Evolutionary conservation across 2,329 filamentous ascomycete genomes (phyloP).

Genomic region (Lecanicillium sp.): DNA sequence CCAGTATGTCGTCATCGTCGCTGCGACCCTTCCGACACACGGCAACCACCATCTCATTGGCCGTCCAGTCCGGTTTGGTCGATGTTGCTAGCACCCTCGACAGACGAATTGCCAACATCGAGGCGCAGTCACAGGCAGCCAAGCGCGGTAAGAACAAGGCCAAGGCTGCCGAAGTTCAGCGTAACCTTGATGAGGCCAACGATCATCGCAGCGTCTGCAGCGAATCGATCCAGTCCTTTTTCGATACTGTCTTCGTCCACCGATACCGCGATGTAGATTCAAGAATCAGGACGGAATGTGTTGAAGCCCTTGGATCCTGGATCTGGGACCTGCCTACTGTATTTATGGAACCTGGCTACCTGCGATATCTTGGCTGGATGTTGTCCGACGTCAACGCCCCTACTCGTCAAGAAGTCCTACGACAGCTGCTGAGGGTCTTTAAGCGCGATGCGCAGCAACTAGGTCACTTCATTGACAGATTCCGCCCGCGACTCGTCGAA

Average conservation of each 20-base stretch:
- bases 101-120: constrained; percentile 64
- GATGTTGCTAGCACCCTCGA: constrained; percentile 64
- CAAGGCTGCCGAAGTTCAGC: constrained; percentile 65
- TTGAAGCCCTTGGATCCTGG: constrained; percentile 81
- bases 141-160: constrained; percentile 68
- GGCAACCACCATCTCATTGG: constrained; percentile 74
- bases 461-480: constrained; percentile 88
- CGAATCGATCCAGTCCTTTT: constrained; percentile 71
- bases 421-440: constrained; percentile 73
- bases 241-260: constrained; percentile 90
- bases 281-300: constrained; percentile 80
- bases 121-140: constrained; percentile 73
- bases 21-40: constrained; percentile 92
- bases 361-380: constrained; percentile 93
- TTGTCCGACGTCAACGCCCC: constrained; percentile 71
- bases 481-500: constrained; percentile 79
- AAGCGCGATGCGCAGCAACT: constrained; percentile 74
- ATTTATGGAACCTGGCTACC: constrained; percentile 84
- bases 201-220: constrained; percentile 63
- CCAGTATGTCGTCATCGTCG: constrained; percentile 80
- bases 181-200: constrained; percentile 62
- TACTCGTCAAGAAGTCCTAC: constrained; percentile 78
- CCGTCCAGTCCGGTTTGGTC: constrained; percentile 72
- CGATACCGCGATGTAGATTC: constrained; percentile 91
- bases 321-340: constrained; percentile 76